phyloP scores from a whole-genome alignment of 2,329 filamentous ascomycete species.

The Ophiocordyceps camponoti-leonardi region DNA sequence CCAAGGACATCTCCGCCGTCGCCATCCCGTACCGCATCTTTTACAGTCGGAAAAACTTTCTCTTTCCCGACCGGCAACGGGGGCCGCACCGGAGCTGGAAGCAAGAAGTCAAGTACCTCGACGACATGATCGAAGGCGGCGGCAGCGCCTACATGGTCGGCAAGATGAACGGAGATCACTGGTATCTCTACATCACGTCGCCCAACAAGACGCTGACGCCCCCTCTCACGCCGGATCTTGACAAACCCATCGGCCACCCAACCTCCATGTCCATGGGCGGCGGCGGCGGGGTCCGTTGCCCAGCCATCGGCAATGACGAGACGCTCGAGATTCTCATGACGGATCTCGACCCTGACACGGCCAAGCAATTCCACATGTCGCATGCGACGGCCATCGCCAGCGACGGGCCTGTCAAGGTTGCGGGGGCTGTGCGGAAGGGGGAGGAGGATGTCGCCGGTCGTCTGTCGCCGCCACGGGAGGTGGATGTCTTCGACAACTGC shows the following conservation, averaged over 20 bases:
- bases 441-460: conserved; percentile 39
- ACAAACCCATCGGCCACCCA: conserved; percentile 17
- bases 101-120: conserved; percentile 82
- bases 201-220: conserved; percentile 67
- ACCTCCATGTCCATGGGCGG: conserved; percentile 33
- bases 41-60: conserved; percentile 96
- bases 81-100: conserved; percentile 96
- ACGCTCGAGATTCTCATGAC: conserved; percentile 62
- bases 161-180: conserved; percentile 99
- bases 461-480: conserved; percentile 39
- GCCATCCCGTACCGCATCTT: conserved; percentile 92
- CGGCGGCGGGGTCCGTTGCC: conserved; percentile 18
- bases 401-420: conserved; percentile 54
- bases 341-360: conserved; percentile 49
- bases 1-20: conserved; percentile 51
- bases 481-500: conserved; percentile 70
- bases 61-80: conserved; percentile 86
- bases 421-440: conserved; percentile 44
- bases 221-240: conserved; percentile 55
- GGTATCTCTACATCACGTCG: conserved; percentile 94
- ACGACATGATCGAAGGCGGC: conserved; percentile 78
- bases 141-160: conserved; percentile 99
- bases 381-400: conserved; percentile 80
- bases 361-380: conserved; percentile 52
- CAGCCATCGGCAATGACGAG: conserved; percentile 48